Evolutionary conservation across 352 stramenopile genomes (phyloP), one percentile per base, ranked within the genome.

Genomic region (Phytophthora meadii): DNA sequence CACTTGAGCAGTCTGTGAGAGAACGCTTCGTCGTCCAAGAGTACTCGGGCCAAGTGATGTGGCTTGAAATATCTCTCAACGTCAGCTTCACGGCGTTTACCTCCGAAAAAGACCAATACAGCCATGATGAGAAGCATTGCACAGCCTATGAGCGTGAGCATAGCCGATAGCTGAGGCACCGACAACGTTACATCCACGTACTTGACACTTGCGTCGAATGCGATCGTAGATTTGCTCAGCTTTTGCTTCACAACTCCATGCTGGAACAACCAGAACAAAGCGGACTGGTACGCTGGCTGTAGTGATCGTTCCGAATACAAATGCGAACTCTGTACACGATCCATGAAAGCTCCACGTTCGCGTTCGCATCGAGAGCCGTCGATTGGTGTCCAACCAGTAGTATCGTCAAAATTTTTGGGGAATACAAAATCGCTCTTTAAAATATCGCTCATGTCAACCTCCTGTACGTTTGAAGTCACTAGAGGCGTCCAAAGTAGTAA

Each of bases 391-490:
- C 77, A 87, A 0, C 46, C 48, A 15, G 5, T 68, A 1, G 63
- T 49, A 39, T 81, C 67, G 1, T 51, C 28, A 59, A 88, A 88
- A 54, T 80, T 83, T 39, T 60, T 59, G 9, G 75, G 77, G 37
- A 88, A 85, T 25, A 88, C 64, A 44, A 88, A 78, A 55, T 88
- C 79, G 54, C 55, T 74, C 61, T 88, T 88, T 37, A 88, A 59
- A 5, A 73, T 76, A 12, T 79, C 69, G 22, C 72, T 76, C 41
- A 48, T 62, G 42, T 86, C 79, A 39, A 87, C 77, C 46, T 88
- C 79, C 44, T 84, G 77, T n/a, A 69, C 76, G 32, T 79, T 84
- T 4, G 75, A 72, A 49, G 62, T 67, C 17, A 83, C 75, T 3
- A 88, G 68, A 17, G 67, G 59, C 0, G 75, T 74, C 64, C 72